phyloP scores from a whole-genome alignment of 1,139 yeast species.

The Saccharomyces hybrid region DNA sequence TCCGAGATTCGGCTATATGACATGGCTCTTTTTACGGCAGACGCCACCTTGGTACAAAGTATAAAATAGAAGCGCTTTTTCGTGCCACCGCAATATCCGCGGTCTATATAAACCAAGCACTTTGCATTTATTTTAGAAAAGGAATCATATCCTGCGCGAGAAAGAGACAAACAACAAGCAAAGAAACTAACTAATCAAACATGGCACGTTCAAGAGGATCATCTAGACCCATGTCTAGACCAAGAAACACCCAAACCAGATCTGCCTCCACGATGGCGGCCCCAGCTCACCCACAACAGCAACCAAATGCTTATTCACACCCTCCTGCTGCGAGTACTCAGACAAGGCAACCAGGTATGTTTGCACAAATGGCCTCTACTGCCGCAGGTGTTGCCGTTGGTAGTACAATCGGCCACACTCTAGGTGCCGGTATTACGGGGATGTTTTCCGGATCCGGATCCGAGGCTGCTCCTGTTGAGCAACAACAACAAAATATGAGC shows the following conservation, averaged over 20 bases:
- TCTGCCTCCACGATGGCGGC: conserved; percentile 73
- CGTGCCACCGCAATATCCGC: not conserved
- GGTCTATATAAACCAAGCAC: not conserved
- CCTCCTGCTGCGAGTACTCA: conserved; percentile 38
- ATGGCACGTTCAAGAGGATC: conserved; percentile 53
- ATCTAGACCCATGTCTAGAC: conserved; percentile 35
- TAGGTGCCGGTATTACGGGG: conserved; percentile 89
- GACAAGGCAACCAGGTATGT: conserved; percentile 76
- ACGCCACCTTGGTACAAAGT: not conserved
- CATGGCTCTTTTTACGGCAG: not conserved
- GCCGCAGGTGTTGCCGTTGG: conserved; percentile 99
- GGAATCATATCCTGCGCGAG: not conserved
- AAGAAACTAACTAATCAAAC: not conserved
- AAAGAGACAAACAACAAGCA: not conserved
- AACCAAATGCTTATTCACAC: conserved; percentile 30
- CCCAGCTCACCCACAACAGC: conserved; percentile 34
- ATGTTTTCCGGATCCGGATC: conserved; percentile 76
- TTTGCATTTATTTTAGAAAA: not conserved
- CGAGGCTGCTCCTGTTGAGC: conserved; percentile 42
- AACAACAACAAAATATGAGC: conserved; percentile 37
- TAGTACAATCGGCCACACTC: conserved; percentile 90
- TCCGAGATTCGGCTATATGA: not conserved
- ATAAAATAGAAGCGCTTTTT: not conserved
- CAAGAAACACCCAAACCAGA: conserved; percentile 55
- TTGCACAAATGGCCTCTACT: conserved; percentile 96